A percentile compares a stretch with the other conserved stretches of the same genome.
Conservation (phyloP, 1,284 basidiomycete genomes). For the Ceratobasidium sp. region DNA sequence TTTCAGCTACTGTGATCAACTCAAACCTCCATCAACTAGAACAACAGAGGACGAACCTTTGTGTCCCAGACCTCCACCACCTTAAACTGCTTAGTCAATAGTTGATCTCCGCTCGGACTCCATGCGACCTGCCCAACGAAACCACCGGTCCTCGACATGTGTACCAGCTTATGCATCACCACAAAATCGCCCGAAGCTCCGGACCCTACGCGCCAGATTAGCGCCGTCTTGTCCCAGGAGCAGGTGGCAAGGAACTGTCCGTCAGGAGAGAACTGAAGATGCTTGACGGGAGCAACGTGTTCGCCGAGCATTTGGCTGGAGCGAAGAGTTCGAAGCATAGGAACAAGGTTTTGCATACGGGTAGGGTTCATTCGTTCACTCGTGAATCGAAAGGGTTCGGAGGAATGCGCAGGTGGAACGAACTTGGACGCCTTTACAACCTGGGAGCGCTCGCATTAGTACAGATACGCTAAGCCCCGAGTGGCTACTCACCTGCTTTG, state of each 20-base stretch:
- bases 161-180: conserved; percentile 13
- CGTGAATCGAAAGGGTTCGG: not conserved
- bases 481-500: conserved; percentile 13
- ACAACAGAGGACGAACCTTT: conserved; percentile 5
- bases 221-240: conserved; percentile 33
- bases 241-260: conserved; percentile 35
- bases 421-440: conserved; percentile 19
- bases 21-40: not conserved
- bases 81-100: conserved; percentile 28
- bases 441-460: conserved; percentile 18
- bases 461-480: conserved; percentile 12
- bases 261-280: conserved; percentile 41
- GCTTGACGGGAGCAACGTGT: conserved; percentile 32
- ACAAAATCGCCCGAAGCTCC: conserved; percentile 1
- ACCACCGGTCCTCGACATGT: conserved; percentile 7
- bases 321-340: conserved; percentile 26
- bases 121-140: conserved; percentile 34
- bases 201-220: conserved; percentile 30
- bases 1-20: not conserved
- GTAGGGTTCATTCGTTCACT: conserved; percentile 1
- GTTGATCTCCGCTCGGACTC: conserved; percentile 27
- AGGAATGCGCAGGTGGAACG: conserved; percentile 9
- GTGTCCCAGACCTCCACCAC: conserved; percentile 30
- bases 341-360: conserved; percentile 16
- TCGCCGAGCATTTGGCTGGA: conserved; percentile 9